Conservation (phyloP, 129 eudicot species). For the Daucus carota region DNA sequence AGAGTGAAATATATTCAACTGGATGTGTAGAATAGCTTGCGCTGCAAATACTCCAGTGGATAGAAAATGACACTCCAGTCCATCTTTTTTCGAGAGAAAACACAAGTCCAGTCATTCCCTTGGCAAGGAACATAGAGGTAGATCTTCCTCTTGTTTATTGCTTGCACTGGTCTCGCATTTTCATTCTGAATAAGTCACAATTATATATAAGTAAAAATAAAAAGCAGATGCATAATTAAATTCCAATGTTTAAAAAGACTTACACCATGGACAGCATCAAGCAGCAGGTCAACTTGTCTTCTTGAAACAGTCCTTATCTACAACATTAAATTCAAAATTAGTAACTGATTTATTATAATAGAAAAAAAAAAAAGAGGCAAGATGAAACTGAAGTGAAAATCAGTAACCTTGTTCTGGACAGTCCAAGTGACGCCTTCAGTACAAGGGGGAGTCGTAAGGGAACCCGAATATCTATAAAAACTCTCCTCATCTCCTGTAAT, state of each 20-base stretch:
- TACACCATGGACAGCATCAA: background rate
- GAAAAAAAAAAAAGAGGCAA: no score
- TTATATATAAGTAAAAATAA: background rate
- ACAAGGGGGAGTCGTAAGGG: constrained; percentile 45
- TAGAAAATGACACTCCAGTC: background rate
- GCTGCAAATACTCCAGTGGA: background rate
- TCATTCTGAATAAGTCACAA: background rate
- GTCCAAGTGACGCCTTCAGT: constrained; percentile 47
- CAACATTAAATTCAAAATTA: background rate
- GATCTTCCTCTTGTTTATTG: background rate
- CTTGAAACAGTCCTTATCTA: background rate
- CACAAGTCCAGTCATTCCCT: background rate
- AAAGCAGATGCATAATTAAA: background rate
- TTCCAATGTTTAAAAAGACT: background rate
- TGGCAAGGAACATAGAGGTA: background rate
- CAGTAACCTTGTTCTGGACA: constrained; percentile 31
- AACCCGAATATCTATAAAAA: constrained; percentile 40
- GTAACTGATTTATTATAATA: no score
- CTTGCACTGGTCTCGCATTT: background rate
- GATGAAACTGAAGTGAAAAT: background rate
- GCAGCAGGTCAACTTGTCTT: background rate
- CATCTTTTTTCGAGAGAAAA: no score
- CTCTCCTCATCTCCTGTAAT: constrained; percentile 6
- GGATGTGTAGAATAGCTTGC: background rate
- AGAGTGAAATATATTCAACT: background rate